A percentile compares a stretch with the other conserved stretches of the same genome.
Conservation (phyloP, 257 asterid genomes). For the Solanum tacnaense region DNA sequence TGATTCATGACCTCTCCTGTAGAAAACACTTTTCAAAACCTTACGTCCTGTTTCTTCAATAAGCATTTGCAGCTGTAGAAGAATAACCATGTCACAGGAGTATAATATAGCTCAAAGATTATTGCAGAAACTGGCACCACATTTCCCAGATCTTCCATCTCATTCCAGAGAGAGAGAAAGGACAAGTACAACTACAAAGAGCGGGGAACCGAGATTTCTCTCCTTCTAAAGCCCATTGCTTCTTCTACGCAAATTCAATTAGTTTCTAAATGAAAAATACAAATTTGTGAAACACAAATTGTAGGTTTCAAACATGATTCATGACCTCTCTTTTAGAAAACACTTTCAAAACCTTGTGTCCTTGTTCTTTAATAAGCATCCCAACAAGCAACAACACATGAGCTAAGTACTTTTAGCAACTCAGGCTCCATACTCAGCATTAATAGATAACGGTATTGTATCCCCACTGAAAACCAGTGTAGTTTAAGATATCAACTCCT, state of each 20-base stretch:
- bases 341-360: background rate
- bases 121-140: background rate
- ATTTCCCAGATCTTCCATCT: background rate
- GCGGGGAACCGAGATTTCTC: background rate
- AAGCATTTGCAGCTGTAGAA: background rate
- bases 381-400: background rate
- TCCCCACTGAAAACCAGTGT: background rate
- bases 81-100: background rate
- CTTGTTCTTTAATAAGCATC: background rate
- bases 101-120: background rate
- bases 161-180: background rate
- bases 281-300: background rate
- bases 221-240: background rate
- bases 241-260: background rate
- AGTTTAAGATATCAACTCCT: background rate
- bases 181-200: background rate
- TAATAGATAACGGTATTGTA: background rate
- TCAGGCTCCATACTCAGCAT: background rate
- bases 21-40: background rate
- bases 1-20: background rate
- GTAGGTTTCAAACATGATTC: background rate
- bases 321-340: background rate
- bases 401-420: background rate
- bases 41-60: background rate
- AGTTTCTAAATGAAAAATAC: background rate